These are phyloP conservation scores for Borovskyia barvae DNA, from an alignment of 208 protist genomes.

Conservation along the genomic window DNA sequence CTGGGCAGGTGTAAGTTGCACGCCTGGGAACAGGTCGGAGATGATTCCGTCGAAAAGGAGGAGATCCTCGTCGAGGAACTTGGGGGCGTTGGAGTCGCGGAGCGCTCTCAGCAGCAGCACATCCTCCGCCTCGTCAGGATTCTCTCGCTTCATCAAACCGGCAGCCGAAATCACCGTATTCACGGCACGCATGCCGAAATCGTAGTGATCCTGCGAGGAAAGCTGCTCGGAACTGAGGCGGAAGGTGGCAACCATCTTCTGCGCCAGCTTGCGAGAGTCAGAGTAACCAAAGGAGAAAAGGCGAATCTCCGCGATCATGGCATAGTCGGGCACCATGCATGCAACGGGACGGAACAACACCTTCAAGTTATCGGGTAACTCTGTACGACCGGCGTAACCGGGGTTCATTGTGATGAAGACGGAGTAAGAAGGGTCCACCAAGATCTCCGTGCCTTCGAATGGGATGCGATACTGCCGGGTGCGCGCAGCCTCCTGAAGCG, in stretches of 20 bases:
- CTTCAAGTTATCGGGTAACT: constrained; percentile 98
- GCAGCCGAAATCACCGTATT: constrained; percentile 98
- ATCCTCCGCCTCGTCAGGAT: constrained; percentile 92
- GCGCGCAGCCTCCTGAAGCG: constrained; percentile 90
- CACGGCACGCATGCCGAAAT: constrained; percentile 98
- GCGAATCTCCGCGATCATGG: constrained; percentile 98
- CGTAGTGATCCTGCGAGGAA: constrained; percentile 97
- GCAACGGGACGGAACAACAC: constrained; percentile 97
- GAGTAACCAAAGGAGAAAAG: constrained; percentile 98
- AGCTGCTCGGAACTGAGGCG: constrained; percentile 97
- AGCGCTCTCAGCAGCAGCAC: constrained; percentile 94
- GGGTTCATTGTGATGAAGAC: constrained; percentile 99
- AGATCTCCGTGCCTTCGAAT: constrained; percentile 95
- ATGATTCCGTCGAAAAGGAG: constrained; percentile 96
- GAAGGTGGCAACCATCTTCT: constrained; percentile 98
- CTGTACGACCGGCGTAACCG: constrained; percentile 97
- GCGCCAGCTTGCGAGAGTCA: constrained; percentile 92
- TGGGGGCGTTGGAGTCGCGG: constrained; percentile 97
- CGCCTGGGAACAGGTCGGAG: constrained; percentile 96
- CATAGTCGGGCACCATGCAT: constrained; percentile 99
- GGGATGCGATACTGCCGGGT: constrained; percentile 81
- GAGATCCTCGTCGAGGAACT: constrained; percentile 95
- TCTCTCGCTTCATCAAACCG: constrained; percentile 94
- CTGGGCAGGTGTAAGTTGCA: constrained; percentile 85
- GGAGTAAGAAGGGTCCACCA: constrained; percentile 93